phyloP scores from a whole-genome alignment of 768 basidiomycete genomes.

The Boletus reticulatus region DNA sequence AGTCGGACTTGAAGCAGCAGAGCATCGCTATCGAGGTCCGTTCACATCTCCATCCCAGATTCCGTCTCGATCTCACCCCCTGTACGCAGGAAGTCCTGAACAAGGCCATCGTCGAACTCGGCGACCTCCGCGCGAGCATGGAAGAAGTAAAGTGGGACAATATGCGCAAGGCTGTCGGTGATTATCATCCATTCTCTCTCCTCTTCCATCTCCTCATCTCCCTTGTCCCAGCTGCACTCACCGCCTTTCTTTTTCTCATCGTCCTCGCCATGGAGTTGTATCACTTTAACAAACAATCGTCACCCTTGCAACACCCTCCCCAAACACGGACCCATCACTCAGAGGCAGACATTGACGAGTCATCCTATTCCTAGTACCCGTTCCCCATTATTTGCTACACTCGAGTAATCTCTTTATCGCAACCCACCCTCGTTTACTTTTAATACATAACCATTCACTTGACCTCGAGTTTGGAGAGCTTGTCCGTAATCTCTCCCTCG shows the following conservation, averaged over 20 bases:
- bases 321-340: not conserved
- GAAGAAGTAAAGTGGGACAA: conserved; percentile 90
- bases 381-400: conserved; percentile 10
- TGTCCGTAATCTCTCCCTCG: conserved; percentile 40
- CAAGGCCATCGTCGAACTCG: conserved; percentile 67
- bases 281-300: conserved; percentile 36
- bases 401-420: conserved; percentile 6
- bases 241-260: conserved; percentile 66
- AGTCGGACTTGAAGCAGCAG: conserved; percentile 76
- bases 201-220: not conserved
- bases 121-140: conserved; percentile 76
- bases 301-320: conserved; percentile 10
- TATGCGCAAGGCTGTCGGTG: conserved; percentile 79
- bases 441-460: conserved; percentile 30
- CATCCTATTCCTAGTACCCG: conserved; percentile 14
- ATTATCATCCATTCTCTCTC: conserved; percentile 24
- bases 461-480: conserved; percentile 59
- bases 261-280: conserved; percentile 70
- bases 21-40: conserved; percentile 83
- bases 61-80: not conserved
- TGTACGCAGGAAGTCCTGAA: conserved; percentile 64
- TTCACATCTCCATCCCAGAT: not conserved
- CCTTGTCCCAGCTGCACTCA: conserved; percentile 49
- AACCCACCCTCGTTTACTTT: not conserved
- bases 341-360: conserved; percentile 8